phyloP scores from a whole-genome alignment of 805 yeast genomes.

The Debaryomyces maramus region DNA sequence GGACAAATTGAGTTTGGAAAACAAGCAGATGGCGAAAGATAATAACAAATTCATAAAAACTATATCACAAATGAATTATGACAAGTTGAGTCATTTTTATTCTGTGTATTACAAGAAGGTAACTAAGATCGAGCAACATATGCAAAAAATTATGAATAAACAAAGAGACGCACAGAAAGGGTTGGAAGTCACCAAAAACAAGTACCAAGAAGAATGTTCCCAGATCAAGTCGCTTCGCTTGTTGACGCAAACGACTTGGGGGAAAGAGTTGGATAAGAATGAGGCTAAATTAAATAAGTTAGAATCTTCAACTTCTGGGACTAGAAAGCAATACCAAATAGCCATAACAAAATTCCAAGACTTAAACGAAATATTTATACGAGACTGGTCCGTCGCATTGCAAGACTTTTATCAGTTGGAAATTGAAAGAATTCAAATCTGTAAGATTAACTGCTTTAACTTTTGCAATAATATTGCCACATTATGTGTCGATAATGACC shows the following conservation, averaged over 20 bases:
- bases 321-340: constrained; percentile 57
- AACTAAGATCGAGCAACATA: constrained; percentile 56
- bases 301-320: constrained; percentile 38
- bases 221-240: constrained; percentile 60
- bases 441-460: constrained; percentile 74
- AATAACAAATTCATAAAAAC: constrained; percentile 55
- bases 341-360: constrained; percentile 54
- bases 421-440: constrained; percentile 65
- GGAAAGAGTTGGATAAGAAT: constrained; percentile 65
- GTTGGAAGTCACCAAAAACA: constrained; percentile 40
- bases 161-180: constrained; percentile 38
- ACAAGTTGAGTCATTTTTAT: constrained; percentile 54
- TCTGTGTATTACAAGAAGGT: constrained; percentile 52
- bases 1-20: constrained; percentile 58
- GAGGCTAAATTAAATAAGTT: constrained; percentile 55
- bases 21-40: constrained; percentile 55
- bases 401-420: constrained; percentile 67
- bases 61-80: constrained; percentile 46
- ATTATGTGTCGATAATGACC: constrained; percentile 76
- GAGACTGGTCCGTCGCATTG: constrained; percentile 70
- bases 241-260: constrained; percentile 67
- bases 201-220: constrained; percentile 58
- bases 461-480: constrained; percentile 74
- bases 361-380: constrained; percentile 60
- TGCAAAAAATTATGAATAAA: constrained; percentile 53